Evolutionary conservation across 2,329 filamentous ascomycete species (phyloP).

Genomic region (Dichotomopilus funicola): DNA sequence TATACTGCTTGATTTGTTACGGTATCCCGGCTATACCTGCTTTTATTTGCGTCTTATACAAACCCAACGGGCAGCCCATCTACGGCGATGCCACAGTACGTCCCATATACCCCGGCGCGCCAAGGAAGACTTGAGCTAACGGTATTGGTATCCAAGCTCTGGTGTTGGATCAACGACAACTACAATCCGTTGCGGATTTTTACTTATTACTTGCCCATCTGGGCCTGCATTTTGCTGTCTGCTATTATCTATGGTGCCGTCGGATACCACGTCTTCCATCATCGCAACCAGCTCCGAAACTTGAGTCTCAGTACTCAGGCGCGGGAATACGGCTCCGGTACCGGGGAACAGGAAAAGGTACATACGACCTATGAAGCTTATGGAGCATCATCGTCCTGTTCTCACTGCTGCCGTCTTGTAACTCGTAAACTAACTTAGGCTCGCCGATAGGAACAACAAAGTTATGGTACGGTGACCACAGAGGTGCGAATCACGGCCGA

Average conservation of each 20-base stretch:
- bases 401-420: too few species aligned
- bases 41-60: conserved; percentile 49
- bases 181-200: conserved; percentile 54
- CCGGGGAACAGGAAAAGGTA: conserved; percentile 31
- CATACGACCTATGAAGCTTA: background rate
- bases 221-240: conserved; percentile 52
- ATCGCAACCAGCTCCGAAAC: conserved; percentile 49
- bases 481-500: conserved; percentile 42
- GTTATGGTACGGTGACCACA: conserved; percentile 47
- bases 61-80: conserved; percentile 16
- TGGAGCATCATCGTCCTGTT: too few species aligned
- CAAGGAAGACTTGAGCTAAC: background rate
- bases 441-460: conserved; percentile 25
- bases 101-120: conserved; percentile 1
- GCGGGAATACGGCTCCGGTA: conserved; percentile 26
- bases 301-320: conserved; percentile 42
- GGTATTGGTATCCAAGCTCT: conserved; percentile 38
- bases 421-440: too few species aligned
- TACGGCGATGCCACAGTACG: conserved; percentile 54
- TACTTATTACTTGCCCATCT: conserved; percentile 56
- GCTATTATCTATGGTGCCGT: conserved; percentile 50
- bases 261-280: conserved; percentile 54
- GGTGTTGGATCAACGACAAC: conserved; percentile 53
- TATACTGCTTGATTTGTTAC: conserved; percentile 65
- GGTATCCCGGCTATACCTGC: conserved; percentile 64